Base-by-base conservation (phyloP, 768 basidiomycete genomes). In the Phanerochaete carnosa region DNA sequence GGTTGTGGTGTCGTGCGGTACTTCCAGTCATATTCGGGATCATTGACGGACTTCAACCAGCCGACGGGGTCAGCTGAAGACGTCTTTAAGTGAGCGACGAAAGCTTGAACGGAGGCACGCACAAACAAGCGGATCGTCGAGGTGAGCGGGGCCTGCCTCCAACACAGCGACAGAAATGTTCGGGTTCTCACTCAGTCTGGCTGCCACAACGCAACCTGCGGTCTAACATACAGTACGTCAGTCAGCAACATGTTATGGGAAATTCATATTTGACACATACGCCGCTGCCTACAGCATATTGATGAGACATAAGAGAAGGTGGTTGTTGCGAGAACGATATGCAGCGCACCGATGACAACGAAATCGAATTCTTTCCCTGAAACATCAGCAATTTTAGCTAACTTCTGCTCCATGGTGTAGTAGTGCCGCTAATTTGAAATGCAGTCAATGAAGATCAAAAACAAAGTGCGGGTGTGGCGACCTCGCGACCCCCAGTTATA, bases 331-430 rank as follows among this genome's bases (percentile, higher is more conserved):
- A 23, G 3, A 15, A 12, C n/a, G 33, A n/a, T n/a, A 7, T 35
- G 33, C 15, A 15, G 19, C 54, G 26, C 30, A 62, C 68, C 64
- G 9, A 66, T 61, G 28, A 66, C 59, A 47, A 69, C 63, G 35
- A 66, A 68, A 51, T 70, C 66, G 52, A 69, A 68, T 3, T 49
- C 35, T 47, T 63, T 52, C 37, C 55, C 54, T 0, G 64, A 61
- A 45, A 68, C 39, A 19, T 65, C 66, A 28, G 19, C n/a, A 13
- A 65, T 25, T 6, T 23, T 43, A 32, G 65, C 65, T 12, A 65
- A 59, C 19, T 63, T 35, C 15, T 35, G 33, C 33, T 35, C 33
- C 33, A 35, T 35, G 33, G 33, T 35, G n/a, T n/a, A n/a, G n/a
- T n/a, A n/a, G n/a, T n/a, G n/a, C n/a, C n/a, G n/a, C n/a, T n/a